Evolutionary conservation across 805 yeast species (phyloP), one percentile per base, ranked within the genome.

Genomic region (Metschnikowia gruessii): DNA sequence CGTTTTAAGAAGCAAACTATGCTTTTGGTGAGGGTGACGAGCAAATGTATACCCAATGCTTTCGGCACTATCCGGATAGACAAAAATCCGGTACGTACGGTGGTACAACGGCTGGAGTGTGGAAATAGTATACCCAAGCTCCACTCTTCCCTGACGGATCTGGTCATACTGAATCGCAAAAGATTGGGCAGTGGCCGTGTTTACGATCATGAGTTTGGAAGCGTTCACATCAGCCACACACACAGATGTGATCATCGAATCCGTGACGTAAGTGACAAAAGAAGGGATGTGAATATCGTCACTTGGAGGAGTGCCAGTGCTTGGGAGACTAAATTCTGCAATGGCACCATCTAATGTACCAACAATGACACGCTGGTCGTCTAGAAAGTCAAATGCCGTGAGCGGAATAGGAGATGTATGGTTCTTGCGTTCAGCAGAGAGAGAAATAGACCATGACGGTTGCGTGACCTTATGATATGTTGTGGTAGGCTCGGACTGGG

Each of bases 331-430:
- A 48, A 74, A 82, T 56, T 83, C 89, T 0, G 81, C 82, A 9
- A 85, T 63, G 26, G 66, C 67, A 0, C 94, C 94, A 43, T 78
- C 75, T 2, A 70, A 61, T 4, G 79, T 74, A 0, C 91, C 92
- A 26, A 80, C 78, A 2, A 83, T 59, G 1, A 85, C 59, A 11
- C 58, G 66, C 2, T 68, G 64, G 4, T 68, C 55, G 9, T 72
- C 70, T 4, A 79, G 34, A 63, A 77, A 77, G 51, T 76, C 82
- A 51, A 68, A 75, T 30, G 77, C 61, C 1, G 81, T 72, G 4
- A 83, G 75, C 0, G 66, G 55, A 2, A 51, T 40, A 7, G 35
- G 32, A 2, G 16, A 22, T 4, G 40, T 46, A 17, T 31, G 30
- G 10, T 35, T 35, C 8, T 45, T 31, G 21, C 55, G 38, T 32